Percentiles rank a stretch among this genome's conserved stretches.
Conservation (phyloP, 441 rosid genomes). For the Pelargonium cotyledonis region DNA sequence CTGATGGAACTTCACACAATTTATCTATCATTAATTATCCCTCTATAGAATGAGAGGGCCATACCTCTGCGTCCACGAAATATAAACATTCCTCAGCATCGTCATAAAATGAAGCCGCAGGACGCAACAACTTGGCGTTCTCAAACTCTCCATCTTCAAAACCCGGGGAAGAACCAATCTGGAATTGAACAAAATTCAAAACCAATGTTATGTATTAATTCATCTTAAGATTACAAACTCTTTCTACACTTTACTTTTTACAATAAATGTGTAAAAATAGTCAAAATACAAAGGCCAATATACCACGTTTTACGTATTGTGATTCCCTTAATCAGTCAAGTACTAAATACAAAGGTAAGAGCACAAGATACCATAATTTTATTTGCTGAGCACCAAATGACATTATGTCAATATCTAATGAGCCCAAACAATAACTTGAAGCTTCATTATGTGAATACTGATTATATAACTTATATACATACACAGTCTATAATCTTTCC, state of each 20-base stretch:
- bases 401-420: too few relatives aligned
- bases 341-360: background rate
- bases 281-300: background rate
- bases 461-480: conserved; percentile 29
- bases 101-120: conserved; percentile 69
- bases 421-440: background rate
- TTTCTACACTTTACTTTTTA: background rate
- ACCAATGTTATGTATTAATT: background rate
- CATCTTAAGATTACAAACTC: background rate
- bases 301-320: too few relatives aligned
- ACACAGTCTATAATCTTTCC: conserved; percentile 82
- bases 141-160: conserved; percentile 96
- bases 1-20: background rate
- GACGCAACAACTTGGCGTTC: conserved; percentile 73
- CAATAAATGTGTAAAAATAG: background rate
- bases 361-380: background rate
- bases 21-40: conserved; percentile 1
- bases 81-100: conserved; percentile 70
- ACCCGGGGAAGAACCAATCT: conserved; percentile 97
- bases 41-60: background rate
- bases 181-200: conserved; percentile 36
- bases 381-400: too few relatives aligned
- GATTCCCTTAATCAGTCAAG: background rate
- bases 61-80: conserved; percentile 91
- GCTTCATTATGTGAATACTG: conserved; percentile 7